Evolutionary conservation across 2,329 filamentous ascomycete species (phyloP), one percentile per base, ranked within the genome.

Genomic region (Fusarium beomiforme): DNA sequence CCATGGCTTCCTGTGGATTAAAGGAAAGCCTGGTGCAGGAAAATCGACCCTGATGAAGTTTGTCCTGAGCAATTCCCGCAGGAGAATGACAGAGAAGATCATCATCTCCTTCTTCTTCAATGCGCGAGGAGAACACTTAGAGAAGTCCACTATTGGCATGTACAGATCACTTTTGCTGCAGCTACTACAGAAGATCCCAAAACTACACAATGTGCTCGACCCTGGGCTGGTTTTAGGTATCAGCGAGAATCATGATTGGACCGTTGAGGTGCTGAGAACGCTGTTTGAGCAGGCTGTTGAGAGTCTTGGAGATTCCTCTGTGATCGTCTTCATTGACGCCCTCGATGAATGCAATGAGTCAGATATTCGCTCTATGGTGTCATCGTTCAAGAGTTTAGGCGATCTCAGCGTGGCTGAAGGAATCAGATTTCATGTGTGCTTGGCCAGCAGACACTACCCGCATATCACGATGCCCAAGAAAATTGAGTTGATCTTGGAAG

Each of bases 61-160:
- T 39, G 67, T 73, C 4, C 60, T 73, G 0, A 54, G 7, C 6
- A 34, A 46, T 24, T 21, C 44, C 2, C 50, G 68, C 19, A 54
- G 61, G 31, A 59, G 0, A 9, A 65, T 61, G 36, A 74, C 66
- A 14, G 26, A 66, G 3, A 42, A 13, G 1, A 53, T 74, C 1
- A 64, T 83, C 2, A 56, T 84, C 2, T 83, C 79, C 0, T 87
- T 86, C 74, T 88, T 87, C 75, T 87, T 88, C 78, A 84, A 86
- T 54, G 85, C 85, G 0, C 75, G 84, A 54, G 85, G 85, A 0
- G 75, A 78, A 0, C 16, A 72, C 4, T 72, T 85, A 3, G 85
- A 89, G 62, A 85, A 80, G 65, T 82, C 85, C 0, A 79, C 79
- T 0, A 11, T 77, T 0, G 87, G 87, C 6, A 81, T 89, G 75